Evolutionary conservation across 2,329 filamentous ascomycete genomes (phyloP), one percentile per base, ranked within the genome.

Genomic region (Aspergillus costaricaensis): DNA sequence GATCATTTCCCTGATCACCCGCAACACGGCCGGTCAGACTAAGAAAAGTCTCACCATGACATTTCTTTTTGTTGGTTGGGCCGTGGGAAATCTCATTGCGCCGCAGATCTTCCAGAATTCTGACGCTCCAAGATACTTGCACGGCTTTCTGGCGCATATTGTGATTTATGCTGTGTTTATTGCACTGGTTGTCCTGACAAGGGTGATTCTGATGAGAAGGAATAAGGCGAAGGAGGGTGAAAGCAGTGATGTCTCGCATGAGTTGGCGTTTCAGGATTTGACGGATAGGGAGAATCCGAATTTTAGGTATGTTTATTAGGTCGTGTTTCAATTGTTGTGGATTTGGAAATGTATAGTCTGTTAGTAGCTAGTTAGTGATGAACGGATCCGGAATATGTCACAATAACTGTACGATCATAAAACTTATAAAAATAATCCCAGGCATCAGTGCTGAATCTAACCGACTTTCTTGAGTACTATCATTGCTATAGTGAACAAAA

Each of bases 21-120:
- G 87, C 15, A 90, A 90, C 67, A 76, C 89, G 2, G 88, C 85
- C n/a, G 88, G 88, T 0, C 86, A 88, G 69, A 90, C 88, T 1
- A 91, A 91, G 76, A 90, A 89, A 70, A 82, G 82, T 0, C 80
- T 87, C 10, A 85, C 83, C 10, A 82, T 89, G 12, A 85, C 87
- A 7, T 81, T 85, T 68, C 88, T 88, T 75, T 90, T 90, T 69
- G 79, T 89, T 50, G 59, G 55, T 1, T 66, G 60, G 64, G 57
- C 62, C 14, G 64, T 64, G 1, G 64, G 64, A 1, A 66, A 65
- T 27, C 56, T 64, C 1, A 65, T 61, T 10, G 63, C 64, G 3
- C 64, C 62, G 4, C 61, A 63, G 48, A 59, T 62, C 27, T 62
- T 64, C 14, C 58, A 58, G n/a, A 27, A 39, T 7, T 47, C 47